Conservation (phyloP, 768 basidiomycete species). For the Leccinum longicurvipes region DNA sequence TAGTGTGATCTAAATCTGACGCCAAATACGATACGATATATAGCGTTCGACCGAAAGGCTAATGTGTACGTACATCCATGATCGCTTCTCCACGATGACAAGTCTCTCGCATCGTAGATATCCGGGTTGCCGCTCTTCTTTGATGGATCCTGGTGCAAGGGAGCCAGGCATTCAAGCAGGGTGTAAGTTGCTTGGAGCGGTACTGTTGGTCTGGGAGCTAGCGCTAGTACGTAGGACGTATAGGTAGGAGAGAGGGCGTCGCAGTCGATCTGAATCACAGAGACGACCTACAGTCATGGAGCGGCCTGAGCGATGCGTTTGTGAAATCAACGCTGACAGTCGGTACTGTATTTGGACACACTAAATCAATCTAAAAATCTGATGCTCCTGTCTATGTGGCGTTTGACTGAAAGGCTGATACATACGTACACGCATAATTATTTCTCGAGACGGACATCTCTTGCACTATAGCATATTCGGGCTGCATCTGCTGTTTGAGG, state of each 20-base stretch:
- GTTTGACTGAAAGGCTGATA: background rate
- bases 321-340: background rate
- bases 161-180: background rate
- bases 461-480: background rate
- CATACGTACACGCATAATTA: background rate
- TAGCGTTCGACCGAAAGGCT: background rate
- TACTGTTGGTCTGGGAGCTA: too few relatives aligned
- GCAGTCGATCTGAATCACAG: too few relatives aligned
- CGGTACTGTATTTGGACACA: background rate
- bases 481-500: too few relatives aligned
- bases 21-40: background rate
- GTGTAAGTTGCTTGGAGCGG: background rate
- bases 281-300: background rate
- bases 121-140: background rate
- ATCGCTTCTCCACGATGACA: background rate
- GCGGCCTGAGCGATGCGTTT: background rate
- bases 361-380: background rate
- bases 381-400: background rate
- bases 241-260: background rate
- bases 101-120: background rate
- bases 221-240: background rate
- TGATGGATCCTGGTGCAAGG: background rate
- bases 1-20: background rate
- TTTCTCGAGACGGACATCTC: background rate
- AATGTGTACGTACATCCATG: background rate